phyloP scores from a whole-genome alignment of 805 yeast genomes.

The Kluyveromyces dobzhanskii region DNA sequence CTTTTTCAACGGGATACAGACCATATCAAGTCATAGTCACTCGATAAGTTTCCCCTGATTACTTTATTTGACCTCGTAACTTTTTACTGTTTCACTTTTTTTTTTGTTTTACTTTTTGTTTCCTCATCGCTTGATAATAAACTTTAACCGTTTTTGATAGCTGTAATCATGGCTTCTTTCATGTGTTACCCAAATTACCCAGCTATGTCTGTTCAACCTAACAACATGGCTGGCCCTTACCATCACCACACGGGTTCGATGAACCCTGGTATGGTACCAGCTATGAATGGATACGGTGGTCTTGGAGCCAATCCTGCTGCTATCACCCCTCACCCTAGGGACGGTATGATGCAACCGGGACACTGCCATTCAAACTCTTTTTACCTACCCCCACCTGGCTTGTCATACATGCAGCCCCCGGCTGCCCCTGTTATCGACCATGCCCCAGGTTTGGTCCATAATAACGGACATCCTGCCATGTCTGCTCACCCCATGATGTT shows the following conservation, averaged over 20 bases:
- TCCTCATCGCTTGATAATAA: too few species aligned
- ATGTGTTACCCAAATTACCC: conserved; percentile 10
- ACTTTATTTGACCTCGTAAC: too few species aligned
- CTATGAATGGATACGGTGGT: neutral
- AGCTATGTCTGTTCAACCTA: neutral
- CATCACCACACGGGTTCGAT: conserved; percentile 1
- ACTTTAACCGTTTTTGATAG: too few species aligned
- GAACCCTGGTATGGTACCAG: neutral
- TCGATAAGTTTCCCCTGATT: too few species aligned
- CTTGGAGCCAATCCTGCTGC: neutral
- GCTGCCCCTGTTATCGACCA: neutral
- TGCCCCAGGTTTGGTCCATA: neutral
- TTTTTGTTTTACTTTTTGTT: too few species aligned
- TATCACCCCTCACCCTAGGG: conserved; percentile 2
- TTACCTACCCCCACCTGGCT: conserved; percentile 19
- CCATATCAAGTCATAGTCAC: too few species aligned
- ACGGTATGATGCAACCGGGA: neutral
- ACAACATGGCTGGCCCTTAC: neutral
- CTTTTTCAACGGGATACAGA: too few species aligned
- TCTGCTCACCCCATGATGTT: conserved; percentile 3
- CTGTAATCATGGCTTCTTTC: conserved; percentile 8
- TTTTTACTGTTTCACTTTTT: too few species aligned
- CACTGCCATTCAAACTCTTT: conserved; percentile 10
- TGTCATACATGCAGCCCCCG: conserved; percentile 9
- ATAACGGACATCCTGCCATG: neutral